Evolutionary conservation across 2,329 filamentous ascomycete genomes (phyloP).

Genomic region (Hysterium pulicare): DNA sequence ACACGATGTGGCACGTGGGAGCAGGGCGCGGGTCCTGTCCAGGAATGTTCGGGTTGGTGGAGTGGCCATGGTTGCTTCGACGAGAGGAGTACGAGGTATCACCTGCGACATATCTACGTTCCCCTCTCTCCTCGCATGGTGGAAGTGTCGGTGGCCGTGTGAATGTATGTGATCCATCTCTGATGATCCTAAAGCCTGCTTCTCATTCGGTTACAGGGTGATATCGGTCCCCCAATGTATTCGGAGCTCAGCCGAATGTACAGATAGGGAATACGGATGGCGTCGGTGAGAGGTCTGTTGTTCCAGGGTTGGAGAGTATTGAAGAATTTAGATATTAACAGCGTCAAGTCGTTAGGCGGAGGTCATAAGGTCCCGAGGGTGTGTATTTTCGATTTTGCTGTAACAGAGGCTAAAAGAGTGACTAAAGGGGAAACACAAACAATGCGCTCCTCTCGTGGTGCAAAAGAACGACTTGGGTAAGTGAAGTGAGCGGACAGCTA

Average conservation of each 20-base stretch:
- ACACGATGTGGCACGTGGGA: constrained; percentile 28
- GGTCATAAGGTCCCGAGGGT: constrained; percentile 16
- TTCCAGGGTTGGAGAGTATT: background rate
- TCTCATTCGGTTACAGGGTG: constrained; percentile 15
- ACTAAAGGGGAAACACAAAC: constrained; percentile 5
- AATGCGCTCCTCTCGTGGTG: constrained; percentile 16
- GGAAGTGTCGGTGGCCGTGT: constrained; percentile 23
- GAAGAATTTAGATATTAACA: constrained; percentile 28
- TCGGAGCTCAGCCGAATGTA: constrained; percentile 13
- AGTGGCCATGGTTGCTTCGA: background rate
- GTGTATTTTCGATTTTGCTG: constrained; percentile 9
- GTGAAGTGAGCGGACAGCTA: background rate
- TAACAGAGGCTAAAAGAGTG: constrained; percentile 14
- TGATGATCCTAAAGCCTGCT: constrained; percentile 10
- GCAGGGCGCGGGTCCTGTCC: constrained; percentile 22
- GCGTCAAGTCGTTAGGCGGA: constrained; percentile 34
- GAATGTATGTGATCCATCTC: constrained; percentile 30
- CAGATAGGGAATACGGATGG: constrained; percentile 6
- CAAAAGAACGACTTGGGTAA: constrained; percentile 42
- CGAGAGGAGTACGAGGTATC: constrained; percentile 2
- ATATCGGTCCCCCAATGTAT: constrained; percentile 15
- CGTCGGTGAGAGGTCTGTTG: constrained; percentile 1
- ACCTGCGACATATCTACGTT: constrained; percentile 10
- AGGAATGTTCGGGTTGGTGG: constrained; percentile 20
- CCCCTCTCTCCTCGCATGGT: constrained; percentile 23